These are phyloP conservation scores for Aspergillus sp. DNA, from an alignment of 2,329 filamentous ascomycete genomes.

Conservation along the genomic window DNA sequence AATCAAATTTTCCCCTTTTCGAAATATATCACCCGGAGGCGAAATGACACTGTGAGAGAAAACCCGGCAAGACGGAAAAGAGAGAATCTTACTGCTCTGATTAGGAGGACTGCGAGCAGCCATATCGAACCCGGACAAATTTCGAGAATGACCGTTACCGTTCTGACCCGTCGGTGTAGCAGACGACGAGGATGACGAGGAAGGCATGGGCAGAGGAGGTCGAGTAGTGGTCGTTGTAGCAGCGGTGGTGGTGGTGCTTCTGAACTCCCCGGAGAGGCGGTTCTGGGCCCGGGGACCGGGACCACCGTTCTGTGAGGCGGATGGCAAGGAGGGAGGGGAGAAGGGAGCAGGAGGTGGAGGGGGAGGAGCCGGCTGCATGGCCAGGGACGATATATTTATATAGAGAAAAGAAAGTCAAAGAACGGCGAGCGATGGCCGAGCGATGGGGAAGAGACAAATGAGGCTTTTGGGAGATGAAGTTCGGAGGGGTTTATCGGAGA, in stretches of 20 bases:
- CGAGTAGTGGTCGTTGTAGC: conserved; percentile 9
- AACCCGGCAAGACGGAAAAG: not conserved
- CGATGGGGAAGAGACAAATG: conserved; percentile 1
- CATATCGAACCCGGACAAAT: conserved; percentile 37
- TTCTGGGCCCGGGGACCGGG: conserved; percentile 14
- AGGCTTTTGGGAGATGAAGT: conserved; percentile 4
- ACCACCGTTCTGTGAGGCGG: conserved; percentile 3
- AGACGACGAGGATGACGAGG: conserved; percentile 6
- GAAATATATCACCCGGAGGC: no score
- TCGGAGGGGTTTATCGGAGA: conserved; percentile 18
- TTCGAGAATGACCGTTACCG: conserved; percentile 38
- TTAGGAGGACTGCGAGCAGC: conserved; percentile 40
- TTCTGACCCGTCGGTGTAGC: conserved; percentile 27
- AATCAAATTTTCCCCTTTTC: no score
- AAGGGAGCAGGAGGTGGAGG: conserved; percentile 3
- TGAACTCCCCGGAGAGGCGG: conserved; percentile 31
- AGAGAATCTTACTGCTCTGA: conserved; percentile 33
- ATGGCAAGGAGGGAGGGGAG: conserved; percentile 10
- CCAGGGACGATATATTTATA: not conserved
- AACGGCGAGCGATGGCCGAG: not conserved
- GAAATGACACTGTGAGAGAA: not conserved
- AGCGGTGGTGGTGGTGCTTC: conserved; percentile 13
- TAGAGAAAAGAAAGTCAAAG: not conserved
- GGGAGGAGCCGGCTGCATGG: conserved; percentile 13
- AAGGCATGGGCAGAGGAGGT: conserved; percentile 30